These are phyloP conservation scores for Rosa rugosa DNA, from an alignment of 306 rosid species.

Conservation along the genomic window DNA sequence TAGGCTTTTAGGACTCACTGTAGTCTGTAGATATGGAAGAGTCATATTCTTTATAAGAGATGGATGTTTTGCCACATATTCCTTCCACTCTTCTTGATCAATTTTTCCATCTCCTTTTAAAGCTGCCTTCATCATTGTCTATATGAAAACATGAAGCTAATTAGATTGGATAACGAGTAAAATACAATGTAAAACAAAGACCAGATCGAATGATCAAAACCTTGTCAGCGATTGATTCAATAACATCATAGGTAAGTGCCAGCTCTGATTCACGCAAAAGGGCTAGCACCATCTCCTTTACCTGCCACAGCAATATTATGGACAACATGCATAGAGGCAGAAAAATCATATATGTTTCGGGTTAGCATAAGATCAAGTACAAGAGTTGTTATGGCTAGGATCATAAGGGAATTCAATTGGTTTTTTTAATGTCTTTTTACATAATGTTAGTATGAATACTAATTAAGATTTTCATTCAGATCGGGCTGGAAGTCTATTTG, in stretches of 20 bases:
- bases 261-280: conserved; percentile 53
- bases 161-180: not conserved
- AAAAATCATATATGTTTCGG: not conserved
- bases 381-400: too few relatives aligned
- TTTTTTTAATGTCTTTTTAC: too few relatives aligned
- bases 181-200: conserved; percentile 10
- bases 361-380: too few relatives aligned
- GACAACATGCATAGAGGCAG: conserved; percentile 8
- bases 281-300: conserved; percentile 78
- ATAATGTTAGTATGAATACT: too few relatives aligned
- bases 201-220: conserved; percentile 27
- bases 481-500: too few relatives aligned
- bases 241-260: conserved; percentile 43
- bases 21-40: conserved; percentile 67
- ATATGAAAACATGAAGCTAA: conserved; percentile 1
- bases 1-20: conserved; percentile 42
- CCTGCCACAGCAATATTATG: conserved; percentile 30
- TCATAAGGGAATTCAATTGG: too few relatives aligned
- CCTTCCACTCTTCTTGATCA: conserved; percentile 68
- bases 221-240: conserved; percentile 64
- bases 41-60: conserved; percentile 72
- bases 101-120: conserved; percentile 70
- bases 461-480: too few relatives aligned
- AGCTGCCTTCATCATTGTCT: conserved; percentile 68
- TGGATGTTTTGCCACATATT: conserved; percentile 50